Evolutionary conservation across 139 green algal species (phyloP), one percentile per base, ranked within the genome.

Genomic region (Chlorella sorokiniana): DNA sequence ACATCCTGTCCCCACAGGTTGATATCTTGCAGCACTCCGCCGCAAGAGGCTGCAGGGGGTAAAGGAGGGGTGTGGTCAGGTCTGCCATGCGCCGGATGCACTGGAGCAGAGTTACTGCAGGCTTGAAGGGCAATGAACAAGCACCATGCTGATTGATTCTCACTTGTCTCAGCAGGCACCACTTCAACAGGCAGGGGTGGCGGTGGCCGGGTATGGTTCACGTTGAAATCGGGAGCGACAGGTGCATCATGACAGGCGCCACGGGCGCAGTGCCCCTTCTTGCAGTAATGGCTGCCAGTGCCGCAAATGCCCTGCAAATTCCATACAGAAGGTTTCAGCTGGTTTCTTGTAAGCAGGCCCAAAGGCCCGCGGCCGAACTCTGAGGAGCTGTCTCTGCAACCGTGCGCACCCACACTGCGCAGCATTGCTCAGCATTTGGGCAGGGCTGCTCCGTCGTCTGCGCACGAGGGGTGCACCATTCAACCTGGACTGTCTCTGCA

Each of bases 251-350:
- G 29, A 40, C 73, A 83, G 14, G 73, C 37, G 40, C 81, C 77
- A 22, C 81, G 37, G 10, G 73, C 65, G 29, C 80, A 69, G 48
- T 77, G 35, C 18, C 68, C 41, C n/a, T 82, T 29, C 61, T 59
- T 69, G 45, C 72, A 86, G 54, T 69, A 79, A 37, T 79, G 73
- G 33, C 29, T 51, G 18, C 73, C 73, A 7, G 29, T 79, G 73
- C 73, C 73, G 37, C 73, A 79, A 16, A 69, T 40, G 35, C 73
- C 73, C 73, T 79, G 73, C 73, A 69, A 33, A 23, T 61, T 56
- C 37, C 37, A 44, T 16, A 51, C 45, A 4, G 25, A 65, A n/a
- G 23, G 22, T 37, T n/a, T 37, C 25, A 25, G 9, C 10, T 71
- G 64, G 37, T 2, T 23, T 16, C 7, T 23, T 10, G 35, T 71